A percentile compares a stretch with the other conserved stretches of the same genome.
These are phyloP conservation scores for Paraphysoderma sedebokerense DNA, from an alignment of 371 early-diverging fungal species.

Conservation along the genomic window DNA sequence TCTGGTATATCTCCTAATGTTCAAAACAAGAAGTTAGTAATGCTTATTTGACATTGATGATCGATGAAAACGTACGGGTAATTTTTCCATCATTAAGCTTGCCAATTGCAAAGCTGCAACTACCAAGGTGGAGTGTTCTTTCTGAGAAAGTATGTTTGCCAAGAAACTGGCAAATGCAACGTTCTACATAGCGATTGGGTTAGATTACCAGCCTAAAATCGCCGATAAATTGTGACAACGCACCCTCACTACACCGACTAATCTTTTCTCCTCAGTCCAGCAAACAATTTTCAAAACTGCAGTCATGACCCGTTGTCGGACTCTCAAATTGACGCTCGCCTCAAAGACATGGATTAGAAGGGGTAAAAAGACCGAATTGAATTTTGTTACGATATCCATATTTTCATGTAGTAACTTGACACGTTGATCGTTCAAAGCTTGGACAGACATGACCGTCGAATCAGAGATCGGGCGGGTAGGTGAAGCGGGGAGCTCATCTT, in stretches of 20 bases:
- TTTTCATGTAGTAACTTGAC: slow-evolving; percentile 19
- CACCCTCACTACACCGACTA: too few species aligned
- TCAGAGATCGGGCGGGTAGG: slow-evolving; percentile 4
- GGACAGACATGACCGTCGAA: neutral
- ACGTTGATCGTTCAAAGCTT: slow-evolving; percentile 16
- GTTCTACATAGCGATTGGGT: slow-evolving; percentile 3
- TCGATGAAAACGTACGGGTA: slow-evolving; percentile 27
- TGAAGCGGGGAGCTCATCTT: slow-evolving; percentile 1
- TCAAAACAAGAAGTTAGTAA: too few species aligned
- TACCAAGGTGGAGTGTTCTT: slow-evolving; percentile 32
- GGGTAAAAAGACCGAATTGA: slow-evolving; percentile 29
- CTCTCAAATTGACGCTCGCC: slow-evolving; percentile 31
- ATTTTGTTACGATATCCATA: slow-evolving; percentile 14
- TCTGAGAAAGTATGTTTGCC: slow-evolving; percentile 34
- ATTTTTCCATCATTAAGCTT: slow-evolving; percentile 30
- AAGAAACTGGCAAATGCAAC: slow-evolving; percentile 36
- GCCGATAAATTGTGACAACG: too few species aligned
- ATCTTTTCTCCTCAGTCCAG: neutral
- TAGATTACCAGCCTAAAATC: too few species aligned
- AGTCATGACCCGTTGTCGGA: slow-evolving; percentile 33
- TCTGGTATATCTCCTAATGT: too few species aligned
- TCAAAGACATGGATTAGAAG: slow-evolving; percentile 33
- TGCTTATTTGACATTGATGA: too few species aligned
- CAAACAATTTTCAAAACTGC: slow-evolving; percentile 32
- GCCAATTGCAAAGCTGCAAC: slow-evolving; percentile 35